Evolutionary conservation across 225 moss, liverwort and hornwort species (phyloP), one percentile per base, ranked within the genome.

Genomic region (Physcomitrium patens): DNA sequence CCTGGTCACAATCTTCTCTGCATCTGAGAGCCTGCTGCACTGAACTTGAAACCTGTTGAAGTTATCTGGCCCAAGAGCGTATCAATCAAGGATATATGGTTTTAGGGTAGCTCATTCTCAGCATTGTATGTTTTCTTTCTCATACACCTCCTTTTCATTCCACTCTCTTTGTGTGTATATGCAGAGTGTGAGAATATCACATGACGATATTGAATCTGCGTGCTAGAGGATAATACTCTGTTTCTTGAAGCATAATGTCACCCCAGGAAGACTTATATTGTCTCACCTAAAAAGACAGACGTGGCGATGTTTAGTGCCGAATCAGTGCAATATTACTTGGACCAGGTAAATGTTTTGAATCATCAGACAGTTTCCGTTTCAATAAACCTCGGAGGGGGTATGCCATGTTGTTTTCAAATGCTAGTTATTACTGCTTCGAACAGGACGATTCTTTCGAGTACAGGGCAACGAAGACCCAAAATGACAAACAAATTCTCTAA

Each of bases 151-250:
- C 31, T 37, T 37, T 37, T 37, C 31, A 7, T 37, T 37, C 7
- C 31, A 2, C 31, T 37, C 31, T 37, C 31, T 37, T 7, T 37
- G 24, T 24, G 1, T 24, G 24, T 24, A 24, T 24, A 24, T 24
- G 51, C 73, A 68, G 68, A 68, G 9, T 75, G 74, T 50, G 79
- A 69, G 49, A 70, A 75, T 46, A 47, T 24, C 15, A 46, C 13
- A 60, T 45, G 65, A 47, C 22, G 22, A 48, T 41, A 65, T 45
- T 46, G 16, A 7, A 23, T 11, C 10, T 44, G 18, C 12, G 20
- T 63, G 63, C 37, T 20, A 8, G 37, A 61, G 61, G 61, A 37
- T 63, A 44, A 44, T 13, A 9, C 14, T 47, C 13, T 23, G 65
- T 65, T 22, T 1, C 22, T 65, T 47, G 45, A 65, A 47, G 14